A percentile compares a stretch with the other conserved stretches of the same genome.
Conservation (phyloP, 2,329 filamentous ascomycete genomes). For the Clarireedia paspali region DNA sequence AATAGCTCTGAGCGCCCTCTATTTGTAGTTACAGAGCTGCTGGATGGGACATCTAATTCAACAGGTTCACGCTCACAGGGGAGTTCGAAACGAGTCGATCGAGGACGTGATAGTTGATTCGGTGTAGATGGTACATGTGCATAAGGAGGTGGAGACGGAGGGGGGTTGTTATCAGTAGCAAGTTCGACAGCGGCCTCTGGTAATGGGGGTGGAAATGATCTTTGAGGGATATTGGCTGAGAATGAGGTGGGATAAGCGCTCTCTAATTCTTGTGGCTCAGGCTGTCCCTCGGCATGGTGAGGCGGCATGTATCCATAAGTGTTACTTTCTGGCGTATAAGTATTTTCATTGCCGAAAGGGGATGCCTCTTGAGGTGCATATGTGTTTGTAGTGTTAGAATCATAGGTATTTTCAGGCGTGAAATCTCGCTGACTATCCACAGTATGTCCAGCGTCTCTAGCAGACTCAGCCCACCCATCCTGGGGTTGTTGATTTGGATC, state of each 20-base stretch:
- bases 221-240: neutral
- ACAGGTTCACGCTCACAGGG: neutral
- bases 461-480: neutral
- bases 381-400: no score
- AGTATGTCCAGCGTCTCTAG: no score
- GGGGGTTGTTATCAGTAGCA: neutral
- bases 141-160: neutral
- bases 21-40: neutral
- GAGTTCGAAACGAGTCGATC: neutral
- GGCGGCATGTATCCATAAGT: neutral
- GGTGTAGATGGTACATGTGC: neutral
- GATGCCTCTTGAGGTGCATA: neutral
- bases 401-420: no score
- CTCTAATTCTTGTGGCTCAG: neutral
- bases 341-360: neutral
- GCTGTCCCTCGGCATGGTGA: neutral
- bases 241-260: neutral
- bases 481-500: neutral
- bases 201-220: neutral
- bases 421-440: no score
- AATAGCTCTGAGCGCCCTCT: neutral
- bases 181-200: neutral
- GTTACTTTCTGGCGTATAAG: neutral
- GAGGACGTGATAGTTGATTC: neutral
- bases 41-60: neutral